phyloP scores from a whole-genome alignment of 345 rosid genomes.

The Fremontodendron californicum region DNA sequence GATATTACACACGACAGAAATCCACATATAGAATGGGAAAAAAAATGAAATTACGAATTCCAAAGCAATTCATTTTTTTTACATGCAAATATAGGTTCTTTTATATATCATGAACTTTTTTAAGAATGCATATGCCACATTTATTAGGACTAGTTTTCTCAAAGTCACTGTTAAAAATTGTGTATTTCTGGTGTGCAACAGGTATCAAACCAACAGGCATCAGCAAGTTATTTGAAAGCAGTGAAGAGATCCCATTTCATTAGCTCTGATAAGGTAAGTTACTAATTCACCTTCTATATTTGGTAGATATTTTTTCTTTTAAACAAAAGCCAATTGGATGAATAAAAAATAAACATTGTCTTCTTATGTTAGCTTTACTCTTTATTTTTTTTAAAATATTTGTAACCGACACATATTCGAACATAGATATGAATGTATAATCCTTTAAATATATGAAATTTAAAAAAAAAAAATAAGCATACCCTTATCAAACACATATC shows the following conservation, averaged over 20 bases:
- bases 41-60: neutral
- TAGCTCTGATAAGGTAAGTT: constrained; percentile 88
- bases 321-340: neutral
- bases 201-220: constrained; percentile 81
- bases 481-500: too few relatives aligned
- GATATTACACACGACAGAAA: neutral
- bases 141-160: neutral
- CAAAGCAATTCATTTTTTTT: neutral
- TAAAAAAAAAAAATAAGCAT: too few relatives aligned
- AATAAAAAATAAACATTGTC: neutral
- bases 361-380: neutral
- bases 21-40: neutral
- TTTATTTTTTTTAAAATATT: too few relatives aligned
- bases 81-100: neutral
- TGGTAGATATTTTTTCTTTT: neutral
- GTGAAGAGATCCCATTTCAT: constrained; percentile 89
- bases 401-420: too few relatives aligned
- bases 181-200: constrained; percentile 24
- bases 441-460: too few relatives aligned
- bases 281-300: neutral
- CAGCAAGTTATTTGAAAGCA: constrained; percentile 66
- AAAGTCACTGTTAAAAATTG: too few relatives aligned
- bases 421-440: too few relatives aligned
- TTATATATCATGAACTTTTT: neutral
- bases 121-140: neutral